These are phyloP conservation scores for Quercus bicolor DNA, from an alignment of 306 rosid genomes.

Conservation along the genomic window DNA sequence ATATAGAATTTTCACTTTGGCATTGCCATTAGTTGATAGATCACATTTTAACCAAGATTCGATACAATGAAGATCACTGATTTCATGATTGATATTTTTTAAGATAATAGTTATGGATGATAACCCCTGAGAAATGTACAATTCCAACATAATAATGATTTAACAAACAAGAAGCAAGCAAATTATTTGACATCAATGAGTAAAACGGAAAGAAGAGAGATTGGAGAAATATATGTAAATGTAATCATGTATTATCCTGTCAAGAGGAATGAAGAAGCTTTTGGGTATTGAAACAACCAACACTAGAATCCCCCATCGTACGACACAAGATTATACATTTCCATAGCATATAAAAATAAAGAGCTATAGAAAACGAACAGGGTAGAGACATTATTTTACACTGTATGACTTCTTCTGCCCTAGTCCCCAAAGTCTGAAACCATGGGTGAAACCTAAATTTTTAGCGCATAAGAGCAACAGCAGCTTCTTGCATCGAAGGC, in stretches of 20 bases:
- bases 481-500: slow-evolving; percentile 86
- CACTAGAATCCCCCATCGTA: not conserved
- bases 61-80: too few relatives aligned
- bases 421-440: not conserved
- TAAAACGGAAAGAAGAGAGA: not conserved
- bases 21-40: too few relatives aligned
- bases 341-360: not conserved
- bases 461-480: slow-evolving; percentile 53
- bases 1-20: too few relatives aligned
- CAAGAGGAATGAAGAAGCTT: not conserved
- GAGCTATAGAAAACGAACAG: slow-evolving; percentile 3
- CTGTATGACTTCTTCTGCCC: slow-evolving; percentile 23
- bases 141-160: too few relatives aligned
- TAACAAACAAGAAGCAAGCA: too few relatives aligned
- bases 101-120: too few relatives aligned
- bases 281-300: not conserved
- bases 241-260: too few relatives aligned
- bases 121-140: too few relatives aligned
- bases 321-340: slow-evolving; percentile 19
- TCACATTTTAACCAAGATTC: too few relatives aligned
- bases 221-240: not conserved
- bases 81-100: too few relatives aligned
- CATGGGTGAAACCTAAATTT: slow-evolving; percentile 1
- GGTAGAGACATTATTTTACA: not conserved
- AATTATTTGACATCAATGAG: not conserved